Percentiles rank a stretch among this genome's conserved stretches.
Conservation (phyloP, 768 basidiomycete species). For the Suillus placidus region DNA sequence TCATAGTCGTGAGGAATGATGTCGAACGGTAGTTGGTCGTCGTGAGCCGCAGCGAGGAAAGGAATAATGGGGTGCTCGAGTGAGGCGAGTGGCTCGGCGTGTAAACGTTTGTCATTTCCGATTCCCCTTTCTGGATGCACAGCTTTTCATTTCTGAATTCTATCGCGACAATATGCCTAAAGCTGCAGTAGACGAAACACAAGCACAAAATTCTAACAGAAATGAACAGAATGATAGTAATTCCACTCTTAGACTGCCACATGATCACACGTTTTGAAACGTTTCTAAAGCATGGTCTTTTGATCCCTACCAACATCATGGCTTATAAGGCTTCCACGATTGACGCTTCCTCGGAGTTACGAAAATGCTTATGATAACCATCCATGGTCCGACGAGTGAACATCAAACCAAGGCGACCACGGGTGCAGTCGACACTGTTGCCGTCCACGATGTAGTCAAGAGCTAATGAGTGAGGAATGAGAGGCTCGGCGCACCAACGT, state of each 20-base stretch:
- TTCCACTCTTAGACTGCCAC: not conserved
- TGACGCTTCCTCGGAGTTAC: not conserved
- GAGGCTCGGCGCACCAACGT: no score
- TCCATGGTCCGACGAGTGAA: not conserved
- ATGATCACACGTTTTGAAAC: not conserved
- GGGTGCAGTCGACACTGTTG: not conserved
- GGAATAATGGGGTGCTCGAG: not conserved
- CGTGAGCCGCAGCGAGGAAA: constrained; percentile 4
- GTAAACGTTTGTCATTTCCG: constrained; percentile 11
- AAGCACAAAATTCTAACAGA: not conserved
- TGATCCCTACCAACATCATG: not conserved
- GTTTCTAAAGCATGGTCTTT: not conserved
- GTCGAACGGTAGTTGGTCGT: not conserved
- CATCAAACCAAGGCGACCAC: not conserved
- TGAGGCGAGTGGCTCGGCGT: constrained; percentile 15
- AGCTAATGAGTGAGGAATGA: not conserved
- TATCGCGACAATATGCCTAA: no score
- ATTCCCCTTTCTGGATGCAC: constrained; percentile 21
- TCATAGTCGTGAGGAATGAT: constrained; percentile 52
- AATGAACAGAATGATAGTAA: not conserved
- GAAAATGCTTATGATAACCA: not conserved
- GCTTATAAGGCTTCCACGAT: not conserved
- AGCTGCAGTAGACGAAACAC: not conserved
- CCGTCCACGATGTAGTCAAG: not conserved
- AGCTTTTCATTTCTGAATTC: constrained; percentile 3